Percentiles rank a stretch among this genome's conserved stretches.
phyloP scores from a whole-genome alignment of 169 alveolate species.

The Amoebophrya sp. region DNA sequence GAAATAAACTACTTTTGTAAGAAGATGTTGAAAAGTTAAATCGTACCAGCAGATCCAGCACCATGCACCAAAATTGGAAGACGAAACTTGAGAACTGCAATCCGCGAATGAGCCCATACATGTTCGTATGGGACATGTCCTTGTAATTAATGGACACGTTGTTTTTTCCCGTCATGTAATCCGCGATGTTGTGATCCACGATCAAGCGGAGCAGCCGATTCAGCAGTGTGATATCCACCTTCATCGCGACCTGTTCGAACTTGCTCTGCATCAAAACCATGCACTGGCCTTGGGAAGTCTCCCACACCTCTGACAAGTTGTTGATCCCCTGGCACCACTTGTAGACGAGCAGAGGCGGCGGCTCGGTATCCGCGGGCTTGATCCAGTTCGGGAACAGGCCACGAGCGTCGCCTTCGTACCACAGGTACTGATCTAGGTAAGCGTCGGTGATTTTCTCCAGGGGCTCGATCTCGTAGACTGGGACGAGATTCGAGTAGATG shows the following conservation, averaged over 20 bases:
- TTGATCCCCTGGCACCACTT: conserved; percentile 99
- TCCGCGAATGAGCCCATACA: conserved; percentile 97
- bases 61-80: conserved; percentile 78
- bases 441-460: conserved; percentile 99
- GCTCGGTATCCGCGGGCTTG: conserved; percentile 99
- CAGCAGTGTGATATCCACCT: conserved; percentile 94
- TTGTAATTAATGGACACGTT: conserved; percentile 93
- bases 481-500: conserved; percentile 93
- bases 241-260: conserved; percentile 85
- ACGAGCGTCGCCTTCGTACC: conserved; percentile 97
- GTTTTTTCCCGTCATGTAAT: conserved; percentile 97
- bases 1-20: no score
- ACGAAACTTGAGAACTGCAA: conserved; percentile 95
- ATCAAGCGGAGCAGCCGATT: conserved; percentile 93
- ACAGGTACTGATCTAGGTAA: conserved; percentile 97
- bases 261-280: conserved; percentile 89
- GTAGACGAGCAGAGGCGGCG: conserved; percentile 98
- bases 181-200: conserved; percentile 99
- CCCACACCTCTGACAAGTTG: conserved; percentile 96
- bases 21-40: neutral
- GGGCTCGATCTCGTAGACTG: conserved; percentile 99
- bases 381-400: conserved; percentile 99
- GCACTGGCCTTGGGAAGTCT: conserved; percentile 82
- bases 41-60: conserved; percentile 39
- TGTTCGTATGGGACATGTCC: conserved; percentile 98